Evolutionary conservation across 352 stramenopile species (phyloP), one percentile per base, ranked within the genome.

Genomic region (Paralagenidium karlingii): DNA sequence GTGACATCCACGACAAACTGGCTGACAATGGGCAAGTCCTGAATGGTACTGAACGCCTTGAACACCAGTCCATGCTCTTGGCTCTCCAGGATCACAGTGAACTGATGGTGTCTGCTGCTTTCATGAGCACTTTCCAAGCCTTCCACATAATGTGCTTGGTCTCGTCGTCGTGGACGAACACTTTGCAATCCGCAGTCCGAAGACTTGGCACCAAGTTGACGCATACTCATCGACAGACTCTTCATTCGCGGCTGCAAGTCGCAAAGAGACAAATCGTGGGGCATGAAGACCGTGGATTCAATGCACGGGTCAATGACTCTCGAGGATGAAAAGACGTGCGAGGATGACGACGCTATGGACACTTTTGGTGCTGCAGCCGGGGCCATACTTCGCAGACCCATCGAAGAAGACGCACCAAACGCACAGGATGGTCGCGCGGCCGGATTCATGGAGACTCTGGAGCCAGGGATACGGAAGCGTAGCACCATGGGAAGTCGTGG

Each of bases 401-500:
- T 22, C 30, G 22, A 22, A 7, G 30, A 20, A 7, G 22, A 20
- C 7, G 30, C 30, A n/a, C n/a, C n/a, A n/a, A n/a, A 20, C 7
- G 16, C 16, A 36, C 16, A 36, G 30, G 16, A 36, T 3, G 7
- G 30, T 36, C 16, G 16, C 19, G 3, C 22, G 16, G 30, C 22
- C 22, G 30, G 7, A 16, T 3, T 20, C 30, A 7, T 22, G 22
- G 19, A n/a, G n/a, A n/a, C n/a, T n/a, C n/a, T n/a, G n/a, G n/a
- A n/a, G n/a, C n/a, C n/a, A 7, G 77, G 77, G 21, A 88, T 69
- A 11, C 77, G 74, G 39, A 92, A 92, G 50, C 87, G 86, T 44
- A 91, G 71, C 50, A 91, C 70, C 7, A 71, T 73, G 8, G 78
- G 78, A 40, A 89, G 88, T 21, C 73, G 65, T 28, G 89, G 81